These are phyloP conservation scores for Neonectria ditissima DNA, from an alignment of 2,329 filamentous ascomycete species.

Conservation along the genomic window DNA sequence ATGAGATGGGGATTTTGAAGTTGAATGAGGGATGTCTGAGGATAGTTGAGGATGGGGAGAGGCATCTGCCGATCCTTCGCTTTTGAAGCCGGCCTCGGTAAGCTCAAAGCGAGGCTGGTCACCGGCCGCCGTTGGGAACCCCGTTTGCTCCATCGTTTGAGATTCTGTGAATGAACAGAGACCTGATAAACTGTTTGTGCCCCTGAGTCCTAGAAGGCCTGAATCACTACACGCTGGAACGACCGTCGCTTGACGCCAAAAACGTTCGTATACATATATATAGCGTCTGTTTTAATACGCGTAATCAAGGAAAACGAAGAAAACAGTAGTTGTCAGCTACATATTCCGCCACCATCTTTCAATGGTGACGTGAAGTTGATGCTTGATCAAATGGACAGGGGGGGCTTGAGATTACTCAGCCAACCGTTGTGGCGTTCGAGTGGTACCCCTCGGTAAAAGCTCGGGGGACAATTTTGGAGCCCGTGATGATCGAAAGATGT, in stretches of 20 bases:
- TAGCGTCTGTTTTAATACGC: constrained; percentile 2
- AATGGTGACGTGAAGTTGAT: constrained; percentile 23
- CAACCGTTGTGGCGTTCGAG: constrained; percentile 3
- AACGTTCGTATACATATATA: constrained; percentile 1
- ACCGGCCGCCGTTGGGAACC: constrained; percentile 36
- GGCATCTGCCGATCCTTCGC: constrained; percentile 39
- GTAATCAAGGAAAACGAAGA: constrained; percentile 1
- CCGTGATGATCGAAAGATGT: constrained; percentile 44
- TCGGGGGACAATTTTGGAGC: constrained; percentile 42
- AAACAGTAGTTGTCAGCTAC: constrained; percentile 9
- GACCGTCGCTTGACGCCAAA: background rate
- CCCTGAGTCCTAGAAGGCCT: background rate
- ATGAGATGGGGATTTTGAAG: constrained; percentile 46
- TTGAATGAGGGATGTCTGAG: constrained; percentile 35
- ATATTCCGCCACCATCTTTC: constrained; percentile 7
- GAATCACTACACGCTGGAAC: constrained; percentile 2
- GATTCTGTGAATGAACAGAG: constrained; percentile 15
- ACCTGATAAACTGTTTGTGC: constrained; percentile 2
- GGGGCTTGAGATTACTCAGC: constrained; percentile 44
- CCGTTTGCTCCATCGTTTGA: constrained; percentile 46
- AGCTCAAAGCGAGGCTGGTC: constrained; percentile 45
- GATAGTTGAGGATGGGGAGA: constrained; percentile 38
- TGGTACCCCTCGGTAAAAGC: constrained; percentile 40
- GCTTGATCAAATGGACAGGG: constrained; percentile 11
- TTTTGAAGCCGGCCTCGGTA: constrained; percentile 45